Conservation (phyloP, 1,139 yeast species). For the Starmera stellimalicola region DNA sequence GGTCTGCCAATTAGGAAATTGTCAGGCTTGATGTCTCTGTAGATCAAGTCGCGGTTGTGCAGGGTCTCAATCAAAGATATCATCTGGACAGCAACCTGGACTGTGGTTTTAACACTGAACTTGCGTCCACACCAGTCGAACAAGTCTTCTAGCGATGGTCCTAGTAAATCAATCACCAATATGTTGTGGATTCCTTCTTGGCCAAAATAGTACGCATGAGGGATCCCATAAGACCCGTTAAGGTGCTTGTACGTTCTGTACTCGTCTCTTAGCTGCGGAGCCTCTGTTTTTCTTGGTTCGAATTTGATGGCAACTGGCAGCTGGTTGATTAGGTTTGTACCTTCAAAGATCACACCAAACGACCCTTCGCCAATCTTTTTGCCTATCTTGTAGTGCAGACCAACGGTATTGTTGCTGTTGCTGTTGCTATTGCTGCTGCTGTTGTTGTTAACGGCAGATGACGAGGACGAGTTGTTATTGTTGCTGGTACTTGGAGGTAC, state of each 20-base stretch:
- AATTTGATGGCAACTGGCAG: conserved; percentile 67
- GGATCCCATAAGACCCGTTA: conserved; percentile 78
- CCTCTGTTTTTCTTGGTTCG: conserved; percentile 93
- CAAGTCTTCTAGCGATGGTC: conserved; percentile 91
- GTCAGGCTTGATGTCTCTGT: conserved; percentile 94
- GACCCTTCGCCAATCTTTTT: conserved; percentile 98
- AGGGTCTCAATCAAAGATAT: conserved; percentile 76
- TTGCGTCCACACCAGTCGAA: conserved; percentile 98
- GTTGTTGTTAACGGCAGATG: background rate
- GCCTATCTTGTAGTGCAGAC: conserved; percentile 86
- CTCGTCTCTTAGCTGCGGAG: conserved; percentile 94
- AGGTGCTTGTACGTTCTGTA: conserved; percentile 86
- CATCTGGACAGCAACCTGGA: conserved; percentile 90
- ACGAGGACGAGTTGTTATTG: background rate
- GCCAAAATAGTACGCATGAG: conserved; percentile 93
- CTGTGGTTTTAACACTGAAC: conserved; percentile 81
- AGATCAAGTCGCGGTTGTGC: conserved; percentile 83
- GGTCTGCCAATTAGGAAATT: conserved; percentile 91
- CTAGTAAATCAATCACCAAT: conserved; percentile 83
- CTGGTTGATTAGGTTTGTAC: conserved; percentile 75
- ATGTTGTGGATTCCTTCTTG: conserved; percentile 96
- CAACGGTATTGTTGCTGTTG: conserved; percentile 36
- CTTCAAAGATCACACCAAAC: conserved; percentile 94
- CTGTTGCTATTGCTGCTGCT: conserved; percentile 1
- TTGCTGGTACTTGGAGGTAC: conserved; percentile 5